phyloP scores from a whole-genome alignment of 2,329 filamentous ascomycete genomes.

The Cryphonectria nitschkei region DNA sequence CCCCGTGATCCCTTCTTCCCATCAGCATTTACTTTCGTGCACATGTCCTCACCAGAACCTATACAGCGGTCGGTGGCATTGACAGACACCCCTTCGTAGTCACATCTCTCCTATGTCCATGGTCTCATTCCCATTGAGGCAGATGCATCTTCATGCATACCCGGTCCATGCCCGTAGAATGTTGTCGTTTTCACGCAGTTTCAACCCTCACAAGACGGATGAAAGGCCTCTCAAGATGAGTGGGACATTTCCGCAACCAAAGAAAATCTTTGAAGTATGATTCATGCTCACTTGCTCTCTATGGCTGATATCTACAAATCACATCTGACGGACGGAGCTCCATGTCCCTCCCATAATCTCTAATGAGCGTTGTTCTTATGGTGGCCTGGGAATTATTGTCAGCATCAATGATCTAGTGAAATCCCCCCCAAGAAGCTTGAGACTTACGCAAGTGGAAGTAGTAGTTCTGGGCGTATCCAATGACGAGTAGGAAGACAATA shows the following conservation, averaged over 20 bases:
- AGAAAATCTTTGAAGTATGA: conserved; percentile 14
- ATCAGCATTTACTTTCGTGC: not conserved
- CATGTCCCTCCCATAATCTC: conserved; percentile 36
- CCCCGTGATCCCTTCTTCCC: not conserved
- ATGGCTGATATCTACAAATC: conserved; percentile 27
- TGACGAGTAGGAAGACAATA: conserved; percentile 73
- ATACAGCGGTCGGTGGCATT: not conserved
- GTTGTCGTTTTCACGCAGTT: not conserved
- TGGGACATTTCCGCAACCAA: conserved; percentile 14
- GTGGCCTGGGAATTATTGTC: conserved; percentile 67
- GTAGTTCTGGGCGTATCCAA: conserved; percentile 98
- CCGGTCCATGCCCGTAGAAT: not conserved
- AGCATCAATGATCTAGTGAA: not conserved
- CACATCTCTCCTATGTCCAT: not conserved
- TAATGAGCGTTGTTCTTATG: conserved; percentile 99
- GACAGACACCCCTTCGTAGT: not conserved
- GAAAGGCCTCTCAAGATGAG: not conserved
- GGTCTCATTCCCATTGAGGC: not conserved
- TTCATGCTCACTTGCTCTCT: conserved; percentile 26
- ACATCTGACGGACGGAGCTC: conserved; percentile 7
- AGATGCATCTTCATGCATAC: not conserved
- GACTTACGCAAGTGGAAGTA: conserved; percentile 98
- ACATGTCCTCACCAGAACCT: not conserved
- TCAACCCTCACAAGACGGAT: not conserved
- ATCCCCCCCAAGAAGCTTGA: not conserved